These are phyloP conservation scores for Saccharomycopsis sp. DNA, from an alignment of 805 yeast genomes.

Conservation along the genomic window DNA sequence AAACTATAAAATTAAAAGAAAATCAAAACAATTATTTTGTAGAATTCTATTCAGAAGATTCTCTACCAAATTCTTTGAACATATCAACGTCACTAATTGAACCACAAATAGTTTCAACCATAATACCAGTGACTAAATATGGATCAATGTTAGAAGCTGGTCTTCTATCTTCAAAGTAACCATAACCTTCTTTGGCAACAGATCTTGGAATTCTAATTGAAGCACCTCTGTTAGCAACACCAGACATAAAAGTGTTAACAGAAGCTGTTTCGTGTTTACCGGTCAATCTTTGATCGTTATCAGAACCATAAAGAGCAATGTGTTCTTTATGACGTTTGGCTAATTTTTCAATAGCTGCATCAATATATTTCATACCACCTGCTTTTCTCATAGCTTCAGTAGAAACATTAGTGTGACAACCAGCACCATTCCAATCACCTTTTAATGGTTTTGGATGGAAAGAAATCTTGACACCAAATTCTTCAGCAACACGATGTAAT, in stretches of 20 bases:
- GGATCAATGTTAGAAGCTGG: slow-evolving; percentile 99
- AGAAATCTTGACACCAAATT: slow-evolving; percentile 96
- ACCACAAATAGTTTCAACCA: slow-evolving; percentile 95
- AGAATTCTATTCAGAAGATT: slow-evolving; percentile 25
- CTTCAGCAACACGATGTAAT: slow-evolving; percentile 93
- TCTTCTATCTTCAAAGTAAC: slow-evolving; percentile 99
- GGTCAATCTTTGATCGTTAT: slow-evolving; percentile 90
- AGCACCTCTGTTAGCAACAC: slow-evolving; percentile 99
- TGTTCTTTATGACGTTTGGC: slow-evolving; percentile 96
- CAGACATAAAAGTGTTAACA: slow-evolving; percentile 80
- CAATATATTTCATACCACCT: slow-evolving; percentile 95
- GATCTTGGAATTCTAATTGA: slow-evolving; percentile 98
- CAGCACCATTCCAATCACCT: slow-evolving; percentile 99
- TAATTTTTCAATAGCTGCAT: slow-evolving; percentile 84
- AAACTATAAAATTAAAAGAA: too few species aligned
- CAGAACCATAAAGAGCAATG: slow-evolving; percentile 89
- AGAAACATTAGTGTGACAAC: slow-evolving; percentile 98
- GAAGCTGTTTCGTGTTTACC: slow-evolving; percentile 99
- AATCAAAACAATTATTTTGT: too few species aligned
- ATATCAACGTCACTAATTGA: slow-evolving; percentile 91
- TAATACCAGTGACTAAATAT: slow-evolving; percentile 95
- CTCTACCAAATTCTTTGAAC: slow-evolving; percentile 82
- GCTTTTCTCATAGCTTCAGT: slow-evolving; percentile 83
- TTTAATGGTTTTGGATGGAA: slow-evolving; percentile 98
- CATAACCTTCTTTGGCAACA: slow-evolving; percentile 95